Evolutionary conservation across 1,284 basidiomycete genomes (phyloP), one percentile per base, ranked within the genome.

Genomic region (Ceratobasidium sp.): DNA sequence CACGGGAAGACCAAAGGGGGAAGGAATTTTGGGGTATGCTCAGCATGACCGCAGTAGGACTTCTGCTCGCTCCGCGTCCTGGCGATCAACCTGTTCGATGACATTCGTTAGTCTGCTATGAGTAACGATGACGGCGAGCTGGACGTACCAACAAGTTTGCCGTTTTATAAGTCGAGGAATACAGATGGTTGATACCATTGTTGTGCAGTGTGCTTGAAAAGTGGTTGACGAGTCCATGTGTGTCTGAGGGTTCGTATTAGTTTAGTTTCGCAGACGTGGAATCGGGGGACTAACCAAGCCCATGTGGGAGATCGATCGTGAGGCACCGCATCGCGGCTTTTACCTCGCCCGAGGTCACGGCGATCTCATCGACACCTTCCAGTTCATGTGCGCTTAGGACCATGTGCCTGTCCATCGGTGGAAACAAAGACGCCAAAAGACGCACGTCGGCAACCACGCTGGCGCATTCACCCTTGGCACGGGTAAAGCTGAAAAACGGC

Each of bases 151-250:
- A 81, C 35, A 93, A 79, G 77, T 93, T 93, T 60, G 91, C 92
- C 15, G 91, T 92, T 78, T 92, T 91, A 75, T 87, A 90, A 12
- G 91, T 92, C 52, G 90, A 92, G 71, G 88, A 90, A 75, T 93
- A 93, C 84, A 92, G 90, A 78, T 92, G 91, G 77, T 91, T 88
- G 77, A 92, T 90, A 4, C 85, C 84, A 72, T 86, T 86, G 71
- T 86, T 82, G 70, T 89, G 85, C 8, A 93, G 82, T 12, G 89
- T 83, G 25, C 85, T 82, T 25, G 90, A 92, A 76, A 90, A 92
- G 42, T 86, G 85, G 75, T 85, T 90, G 58, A 93, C 88, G 8
- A 92, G 82, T 31, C 91, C 90, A 72, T 90, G 83, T 74, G 89
- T 90, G 75, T 91, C 89, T 87, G 70, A 20, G 29, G 20, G 32